phyloP scores from a whole-genome alignment of 1,284 basidiomycete species.

The Austropuccinia psidii region DNA sequence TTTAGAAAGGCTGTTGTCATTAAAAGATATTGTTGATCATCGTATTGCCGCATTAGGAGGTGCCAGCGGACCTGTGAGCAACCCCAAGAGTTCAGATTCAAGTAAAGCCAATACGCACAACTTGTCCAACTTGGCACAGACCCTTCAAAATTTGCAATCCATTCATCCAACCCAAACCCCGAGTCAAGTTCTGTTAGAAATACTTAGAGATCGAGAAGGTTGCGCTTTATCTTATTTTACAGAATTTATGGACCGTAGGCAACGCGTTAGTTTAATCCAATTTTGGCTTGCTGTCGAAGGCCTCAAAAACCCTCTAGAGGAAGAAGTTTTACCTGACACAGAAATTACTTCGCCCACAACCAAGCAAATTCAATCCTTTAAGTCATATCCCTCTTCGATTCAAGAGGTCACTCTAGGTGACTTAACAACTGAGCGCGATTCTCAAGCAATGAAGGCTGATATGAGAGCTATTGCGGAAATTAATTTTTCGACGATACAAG shows the following conservation, averaged over 20 bases:
- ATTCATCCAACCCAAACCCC: slow-evolving; percentile 17
- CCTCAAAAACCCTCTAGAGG: slow-evolving; percentile 91
- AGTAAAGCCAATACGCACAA: not conserved
- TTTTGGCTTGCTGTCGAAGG: slow-evolving; percentile 97
- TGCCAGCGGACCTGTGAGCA: slow-evolving; percentile 53
- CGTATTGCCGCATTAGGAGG: slow-evolving; percentile 72
- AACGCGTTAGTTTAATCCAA: slow-evolving; percentile 75
- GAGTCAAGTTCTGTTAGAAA: slow-evolving; percentile 14
- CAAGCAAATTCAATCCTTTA: too few relatives aligned
- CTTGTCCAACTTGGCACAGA: slow-evolving; percentile 36
- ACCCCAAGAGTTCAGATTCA: slow-evolving; percentile 40
- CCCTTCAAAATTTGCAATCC: not conserved
- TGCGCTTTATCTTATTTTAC: slow-evolving; percentile 78
- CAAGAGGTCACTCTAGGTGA: not conserved
- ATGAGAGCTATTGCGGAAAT: slow-evolving; percentile 28
- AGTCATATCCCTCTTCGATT: not conserved
- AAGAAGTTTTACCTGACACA: slow-evolving; percentile 40
- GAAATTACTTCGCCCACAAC: not conserved
- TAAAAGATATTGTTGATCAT: slow-evolving; percentile 73
- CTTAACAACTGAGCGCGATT: not conserved
- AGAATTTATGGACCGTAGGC: slow-evolving; percentile 91
- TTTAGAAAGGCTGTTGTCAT: slow-evolving; percentile 75
- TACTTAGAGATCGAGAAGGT: slow-evolving; percentile 34
- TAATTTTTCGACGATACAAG: slow-evolving; percentile 13
- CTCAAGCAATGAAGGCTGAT: slow-evolving; percentile 30